A percentile compares a stretch with the other conserved stretches of the same genome.
Evolutionary conservation across 176 grass and related monocot genomes (phyloP).

Genomic region (Cenchrus americanus): DNA sequence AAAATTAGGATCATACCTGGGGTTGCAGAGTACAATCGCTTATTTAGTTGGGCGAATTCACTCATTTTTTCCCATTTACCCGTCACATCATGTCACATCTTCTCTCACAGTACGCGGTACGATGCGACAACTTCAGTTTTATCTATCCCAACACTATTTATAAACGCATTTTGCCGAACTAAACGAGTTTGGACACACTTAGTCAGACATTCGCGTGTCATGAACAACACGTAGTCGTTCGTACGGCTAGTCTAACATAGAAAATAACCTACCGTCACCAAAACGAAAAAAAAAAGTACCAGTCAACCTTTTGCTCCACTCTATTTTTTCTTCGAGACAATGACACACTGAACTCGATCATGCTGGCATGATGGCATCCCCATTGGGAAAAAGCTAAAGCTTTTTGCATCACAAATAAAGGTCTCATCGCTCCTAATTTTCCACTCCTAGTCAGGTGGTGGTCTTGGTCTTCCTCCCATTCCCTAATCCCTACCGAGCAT

Average conservation of each 20-base stretch:
- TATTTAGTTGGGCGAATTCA: no score
- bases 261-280: background rate
- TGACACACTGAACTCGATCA: constrained; percentile 1
- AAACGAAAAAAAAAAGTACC: background rate
- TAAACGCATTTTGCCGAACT: no score
- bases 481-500: background rate
- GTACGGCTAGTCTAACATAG: background rate
- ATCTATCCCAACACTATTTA: no score
- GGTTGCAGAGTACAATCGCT: background rate
- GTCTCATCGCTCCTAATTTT: background rate
- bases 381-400: constrained; percentile 2
- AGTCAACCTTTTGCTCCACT: background rate
- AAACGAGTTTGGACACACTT: no score
- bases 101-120: no score
- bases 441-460: constrained; percentile 10
- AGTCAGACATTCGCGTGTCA: no score
- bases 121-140: no score
- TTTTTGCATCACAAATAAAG: constrained; percentile 3
- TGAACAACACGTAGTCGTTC: no score
- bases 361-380: background rate
- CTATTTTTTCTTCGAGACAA: constrained; percentile 25
- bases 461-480: constrained; percentile 21
- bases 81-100: no score
- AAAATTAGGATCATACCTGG: background rate
- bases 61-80: no score